A percentile compares a stretch with the other conserved stretches of the same genome.
These are phyloP conservation scores for Rhynchospora breviuscula DNA, from an alignment of 176 grass and related monocot genomes.

Conservation along the genomic window DNA sequence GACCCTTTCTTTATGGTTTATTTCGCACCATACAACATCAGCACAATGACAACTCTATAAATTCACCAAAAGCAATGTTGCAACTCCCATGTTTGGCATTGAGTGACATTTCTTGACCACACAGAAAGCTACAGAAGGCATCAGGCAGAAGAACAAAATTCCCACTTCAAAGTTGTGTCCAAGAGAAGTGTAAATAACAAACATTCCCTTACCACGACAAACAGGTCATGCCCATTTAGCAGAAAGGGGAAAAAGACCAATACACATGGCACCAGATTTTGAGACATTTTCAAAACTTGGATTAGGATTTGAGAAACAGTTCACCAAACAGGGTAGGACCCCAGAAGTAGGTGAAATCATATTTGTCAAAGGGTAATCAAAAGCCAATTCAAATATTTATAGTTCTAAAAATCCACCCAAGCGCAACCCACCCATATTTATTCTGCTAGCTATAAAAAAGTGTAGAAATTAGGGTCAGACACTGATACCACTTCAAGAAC, in stretches of 20 bases:
- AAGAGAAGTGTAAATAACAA: conserved; percentile 4
- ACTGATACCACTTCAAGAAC: not conserved
- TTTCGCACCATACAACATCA: conserved; percentile 13
- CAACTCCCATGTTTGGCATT: not conserved
- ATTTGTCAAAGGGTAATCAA: conserved; percentile 4
- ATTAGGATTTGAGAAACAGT: not conserved
- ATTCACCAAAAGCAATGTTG: not conserved
- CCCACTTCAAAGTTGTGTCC: not conserved
- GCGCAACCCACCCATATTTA: no score
- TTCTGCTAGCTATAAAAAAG: not conserved
- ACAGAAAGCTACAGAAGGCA: not conserved
- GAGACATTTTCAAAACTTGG: not conserved
- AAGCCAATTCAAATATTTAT: not conserved
- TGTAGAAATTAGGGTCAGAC: not conserved
- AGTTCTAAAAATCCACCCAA: not conserved
- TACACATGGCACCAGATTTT: not conserved
- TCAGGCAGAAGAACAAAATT: not conserved
- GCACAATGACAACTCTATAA: conserved; percentile 15
- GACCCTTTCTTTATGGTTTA: conserved; percentile 19
- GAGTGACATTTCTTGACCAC: not conserved
- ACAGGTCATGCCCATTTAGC: conserved; percentile 32
- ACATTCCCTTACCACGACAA: conserved; percentile 31
- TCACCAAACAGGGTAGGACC: not conserved
- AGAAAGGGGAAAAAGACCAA: not conserved
- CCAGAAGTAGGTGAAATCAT: conserved; percentile 2